These are phyloP conservation scores for Physcomitrium patens DNA, from an alignment of 225 moss, liverwort and hornwort species.

Conservation along the genomic window DNA sequence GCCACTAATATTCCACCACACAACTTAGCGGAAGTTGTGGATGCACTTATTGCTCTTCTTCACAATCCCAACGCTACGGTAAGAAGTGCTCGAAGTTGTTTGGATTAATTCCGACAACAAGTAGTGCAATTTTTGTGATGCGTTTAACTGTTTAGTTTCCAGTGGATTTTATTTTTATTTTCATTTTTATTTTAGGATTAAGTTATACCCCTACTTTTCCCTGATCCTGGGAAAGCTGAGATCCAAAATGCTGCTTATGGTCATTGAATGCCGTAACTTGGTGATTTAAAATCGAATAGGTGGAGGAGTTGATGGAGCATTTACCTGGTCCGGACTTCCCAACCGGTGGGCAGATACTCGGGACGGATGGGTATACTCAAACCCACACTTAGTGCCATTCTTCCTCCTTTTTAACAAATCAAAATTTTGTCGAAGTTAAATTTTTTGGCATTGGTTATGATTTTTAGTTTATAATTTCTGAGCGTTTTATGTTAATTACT, in stretches of 20 bases:
- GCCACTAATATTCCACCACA: slow-evolving; percentile 98
- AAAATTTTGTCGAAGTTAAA: neutral
- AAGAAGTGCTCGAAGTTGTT: slow-evolving; percentile 24
- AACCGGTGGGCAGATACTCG: slow-evolving; percentile 91
- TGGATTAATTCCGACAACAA: neutral
- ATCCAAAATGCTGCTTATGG: neutral
- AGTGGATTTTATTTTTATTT: slow-evolving; percentile 13
- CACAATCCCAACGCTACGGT: slow-evolving; percentile 95
- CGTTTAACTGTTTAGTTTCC: slow-evolving; percentile 1
- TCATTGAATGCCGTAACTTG: slow-evolving; percentile 24
- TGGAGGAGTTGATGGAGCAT: slow-evolving; percentile 98
- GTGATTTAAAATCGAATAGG: slow-evolving; percentile 43
- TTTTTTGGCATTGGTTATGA: neutral
- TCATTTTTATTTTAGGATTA: neutral
- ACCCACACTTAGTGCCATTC: slow-evolving; percentile 7
- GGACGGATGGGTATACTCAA: slow-evolving; percentile 70
- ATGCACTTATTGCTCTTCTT: slow-evolving; percentile 85
- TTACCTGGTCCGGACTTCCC: slow-evolving; percentile 97
- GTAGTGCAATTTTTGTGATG: slow-evolving; percentile 9
- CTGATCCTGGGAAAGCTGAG: neutral
- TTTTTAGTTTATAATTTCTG: neutral
- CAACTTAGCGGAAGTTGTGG: slow-evolving; percentile 92
- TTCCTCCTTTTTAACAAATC: neutral
- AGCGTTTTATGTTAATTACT: neutral
- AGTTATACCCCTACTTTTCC: neutral